Percentiles rank a stretch among this genome's conserved stretches.
Evolutionary conservation across 345 rosid species (phyloP).

Genomic region (Rhizophora apiculata): DNA sequence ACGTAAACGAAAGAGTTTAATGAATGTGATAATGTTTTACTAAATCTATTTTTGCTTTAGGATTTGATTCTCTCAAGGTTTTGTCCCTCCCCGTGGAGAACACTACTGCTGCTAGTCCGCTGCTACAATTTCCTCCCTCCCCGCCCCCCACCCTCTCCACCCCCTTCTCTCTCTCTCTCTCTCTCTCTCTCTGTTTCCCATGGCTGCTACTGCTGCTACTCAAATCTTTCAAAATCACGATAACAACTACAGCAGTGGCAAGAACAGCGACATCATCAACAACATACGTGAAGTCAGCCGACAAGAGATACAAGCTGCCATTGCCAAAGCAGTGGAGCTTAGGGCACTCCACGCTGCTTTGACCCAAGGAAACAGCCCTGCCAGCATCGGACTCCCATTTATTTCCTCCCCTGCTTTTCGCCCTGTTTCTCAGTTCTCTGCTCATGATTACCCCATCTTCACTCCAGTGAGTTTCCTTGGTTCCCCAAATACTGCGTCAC

Average conservation of each 20-base stretch:
- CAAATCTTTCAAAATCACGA: slow-evolving; percentile 40
- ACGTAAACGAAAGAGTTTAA: no score
- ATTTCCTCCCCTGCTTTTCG: slow-evolving; percentile 56
- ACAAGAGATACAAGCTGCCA: slow-evolving; percentile 73
- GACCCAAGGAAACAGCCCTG: slow-evolving; percentile 61
- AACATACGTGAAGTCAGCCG: slow-evolving; percentile 36
- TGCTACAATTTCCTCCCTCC: no score
- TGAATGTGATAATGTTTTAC: no score
- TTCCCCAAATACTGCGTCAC: neutral
- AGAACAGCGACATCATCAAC: neutral
- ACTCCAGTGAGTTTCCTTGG: slow-evolving; percentile 62
- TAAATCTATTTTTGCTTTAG: no score
- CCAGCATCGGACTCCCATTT: slow-evolving; percentile 46
- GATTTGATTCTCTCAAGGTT: no score
- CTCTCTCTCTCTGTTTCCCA: slow-evolving; percentile 31
- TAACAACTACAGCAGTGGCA: slow-evolving; percentile 19
- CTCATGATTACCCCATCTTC: slow-evolving; percentile 93
- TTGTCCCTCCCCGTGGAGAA: no score
- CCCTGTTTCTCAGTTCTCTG: slow-evolving; percentile 58
- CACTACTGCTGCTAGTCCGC: no score
- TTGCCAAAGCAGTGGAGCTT: slow-evolving; percentile 80
- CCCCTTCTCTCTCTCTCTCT: slow-evolving; percentile 12
- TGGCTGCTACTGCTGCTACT: slow-evolving; percentile 50
- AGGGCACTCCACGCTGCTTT: slow-evolving; percentile 84
- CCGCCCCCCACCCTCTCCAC: no score